Evolutionary conservation across 2,329 filamentous ascomycete species (phyloP), one percentile per base, ranked within the genome.

Genomic region (Cercospora sp.): DNA sequence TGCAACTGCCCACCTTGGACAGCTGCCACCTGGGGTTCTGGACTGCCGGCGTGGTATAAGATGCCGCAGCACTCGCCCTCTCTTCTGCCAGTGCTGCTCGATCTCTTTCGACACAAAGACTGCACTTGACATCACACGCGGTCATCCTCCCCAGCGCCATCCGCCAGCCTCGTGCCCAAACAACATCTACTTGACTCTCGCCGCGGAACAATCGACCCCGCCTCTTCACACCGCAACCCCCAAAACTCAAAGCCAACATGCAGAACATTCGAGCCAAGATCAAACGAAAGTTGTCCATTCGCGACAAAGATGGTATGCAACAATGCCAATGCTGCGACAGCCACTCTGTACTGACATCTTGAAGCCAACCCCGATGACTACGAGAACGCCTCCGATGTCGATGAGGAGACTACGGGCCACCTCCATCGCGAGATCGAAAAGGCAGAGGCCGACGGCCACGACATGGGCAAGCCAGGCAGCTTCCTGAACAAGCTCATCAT

Each of bases 361-460:
- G 2, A 37, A 76, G 73, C 70, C 55, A 75, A 77, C 66, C 62
- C 77, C 69, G 74, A 75, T 68, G 74, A 77, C 9, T 62, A 70
- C 63, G 67, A 77, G 40, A 75, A 79, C 49, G 71, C 73, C 62
- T 74, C 77, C 18, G 77, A 79, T 12, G 66, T 79, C 61, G 78
- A 80, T 66, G 78, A 80, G 45, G 78, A 80, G 71, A 78, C 78
- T 18, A 74, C 75, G 51, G 77, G 78, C 53, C 74, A 79, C 71
- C 73, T 79, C n/a, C 74, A 77, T 66, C 72, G 74, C 32, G 76
- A 79, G 65, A 76, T 77, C 66, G 76, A 78, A 45, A 75, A 77
- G 60, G 77, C 78, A 34, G 77, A 79, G 69, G 70, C 67, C 18
- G 72, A 76, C 24, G 74, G 74, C 30, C 73, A 79, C 63, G 69